Evolutionary conservation across 768 basidiomycete species (phyloP), one percentile per base, ranked within the genome.

Genomic region (Phanerodontia chrysosporium): DNA sequence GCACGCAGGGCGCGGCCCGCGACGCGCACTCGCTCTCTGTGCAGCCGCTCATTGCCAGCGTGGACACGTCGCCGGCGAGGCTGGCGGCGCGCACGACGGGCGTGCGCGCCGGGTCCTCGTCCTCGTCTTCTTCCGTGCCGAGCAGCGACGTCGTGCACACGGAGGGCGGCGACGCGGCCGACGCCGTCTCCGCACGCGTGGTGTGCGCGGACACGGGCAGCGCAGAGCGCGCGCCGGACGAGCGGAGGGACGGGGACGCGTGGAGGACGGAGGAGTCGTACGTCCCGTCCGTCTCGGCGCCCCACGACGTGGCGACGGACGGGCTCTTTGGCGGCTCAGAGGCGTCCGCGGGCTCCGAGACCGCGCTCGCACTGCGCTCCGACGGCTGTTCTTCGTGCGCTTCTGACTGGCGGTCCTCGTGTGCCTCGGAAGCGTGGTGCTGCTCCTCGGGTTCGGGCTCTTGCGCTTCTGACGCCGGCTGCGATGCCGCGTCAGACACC

Each of bases 201-300:
- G 46, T 24, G 7, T 6, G 10, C 10, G 32, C 13, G 21, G 1
- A 9, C 4, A 3, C 32, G 10, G 51, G 18, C 6, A 12, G 30
- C 30, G 39, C 29, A 4, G 13, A n/a, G 39, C 54, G 54, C 25
- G 35, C 21, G 22, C 42, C 54, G 54, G 42, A 45, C 39, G 39
- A 42, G 27, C 54, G 54, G 16, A 55, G 28, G 14, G 59, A 60
- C 22, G 59, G 59, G 27, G 59, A 60, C 24, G 46, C 45, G 45
- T 55, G 39, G 30, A 60, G 48, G 21, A 60, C 48, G 21, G 53
- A 55, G 2, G 59, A 60, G 30, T 60, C 59, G 48, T 55, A 60
- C 24, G 59, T 54, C 30, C 30, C 54, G 48, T 60, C 59, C 14
- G 59, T 60, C 48, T 60, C 59, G 2, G 32, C 54, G 32, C 45